These are phyloP conservation scores for Zygosaccharomyces bailii DNA, from an alignment of 805 yeast genomes.

Conservation along the genomic window DNA sequence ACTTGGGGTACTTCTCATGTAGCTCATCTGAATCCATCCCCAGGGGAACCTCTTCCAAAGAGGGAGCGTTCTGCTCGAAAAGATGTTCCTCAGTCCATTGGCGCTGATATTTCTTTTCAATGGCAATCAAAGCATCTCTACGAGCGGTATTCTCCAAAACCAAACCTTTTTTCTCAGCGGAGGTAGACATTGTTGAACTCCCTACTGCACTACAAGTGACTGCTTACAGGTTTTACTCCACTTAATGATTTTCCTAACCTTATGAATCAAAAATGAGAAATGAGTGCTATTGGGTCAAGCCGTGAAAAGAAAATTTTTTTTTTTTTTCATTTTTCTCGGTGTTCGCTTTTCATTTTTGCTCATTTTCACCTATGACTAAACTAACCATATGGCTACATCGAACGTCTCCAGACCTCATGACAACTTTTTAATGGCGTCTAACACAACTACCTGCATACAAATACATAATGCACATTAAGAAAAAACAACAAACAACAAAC, in stretches of 20 bases:
- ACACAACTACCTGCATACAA: no score
- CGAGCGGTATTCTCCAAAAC: slow-evolving; percentile 69
- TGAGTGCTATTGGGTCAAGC: no score
- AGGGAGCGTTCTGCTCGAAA: slow-evolving; percentile 87
- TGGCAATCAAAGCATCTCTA: slow-evolving; percentile 86
- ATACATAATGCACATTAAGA: no score
- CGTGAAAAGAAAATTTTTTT: not conserved
- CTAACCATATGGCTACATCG: no score
- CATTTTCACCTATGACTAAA: not conserved
- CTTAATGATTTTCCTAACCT: no score
- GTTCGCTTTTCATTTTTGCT: not conserved
- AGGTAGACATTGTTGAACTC: slow-evolving; percentile 22
- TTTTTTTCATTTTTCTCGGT: not conserved
- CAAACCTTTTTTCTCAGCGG: slow-evolving; percentile 33
- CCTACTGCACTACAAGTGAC: no score
- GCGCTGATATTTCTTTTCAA: slow-evolving; percentile 84
- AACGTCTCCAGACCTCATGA: not conserved
- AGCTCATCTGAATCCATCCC: slow-evolving; percentile 62
- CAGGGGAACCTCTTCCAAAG: slow-evolving; percentile 58
- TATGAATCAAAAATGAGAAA: no score
- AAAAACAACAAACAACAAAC: no score
- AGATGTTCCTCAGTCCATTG: slow-evolving; percentile 82
- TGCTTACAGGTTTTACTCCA: no score
- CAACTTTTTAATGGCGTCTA: no score
- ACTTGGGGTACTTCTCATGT: slow-evolving; percentile 78